Base-by-base conservation (phyloP, 108 stramenopile genomes). In the Cyclotella sp. region DNA sequence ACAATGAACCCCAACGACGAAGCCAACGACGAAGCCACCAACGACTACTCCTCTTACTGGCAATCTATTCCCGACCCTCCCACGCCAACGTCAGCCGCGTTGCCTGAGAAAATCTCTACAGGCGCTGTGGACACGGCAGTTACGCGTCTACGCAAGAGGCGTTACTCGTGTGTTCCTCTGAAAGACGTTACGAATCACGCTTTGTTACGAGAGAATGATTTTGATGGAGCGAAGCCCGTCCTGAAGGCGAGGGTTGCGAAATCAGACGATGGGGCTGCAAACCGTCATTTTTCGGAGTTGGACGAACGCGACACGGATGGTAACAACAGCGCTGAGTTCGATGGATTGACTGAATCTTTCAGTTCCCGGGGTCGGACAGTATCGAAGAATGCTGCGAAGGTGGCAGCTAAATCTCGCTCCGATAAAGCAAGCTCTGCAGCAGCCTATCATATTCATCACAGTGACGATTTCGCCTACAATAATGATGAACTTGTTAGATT, bases 41-140 rank as follows among this genome's bases (percentile, higher is more conserved):
- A 68, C 66, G 72, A 79, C 39, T 73, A 72, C 61, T 72, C 78
- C 0, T 73, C 72, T 24, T 75, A 75, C 63, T 81, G 80, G 80
- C 69, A 65, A 57, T 74, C 73, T 26, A 81, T 81, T n/a, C 80
- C 80, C 53, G 80, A 81, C 51, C 79, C 79, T 26, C 79, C 79
- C 27, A 65, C 71, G 22, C 52, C 66, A 43, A 19, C 41, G 10
- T 21, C 41, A 22, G 28, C 58, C 21, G 26, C n/a, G 34, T 22
- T 30, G 64, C 26, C 42, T n/a, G 6, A 34, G 52, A 59, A 45
- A 0, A 47, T 49, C 28, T 7, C 59, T 42, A 39, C 39, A n/a
- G 54, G 6, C 63, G 28, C 27, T 19, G 59, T 21, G 21, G 49
- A 26, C 16, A 9, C 19, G 29, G 60, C 26, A 61, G 29, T 30